Evolutionary conservation across 192 early-diverging fungal species (phyloP), one percentile per base, ranked within the genome.

Genomic region (Gonapodya sp.): DNA sequence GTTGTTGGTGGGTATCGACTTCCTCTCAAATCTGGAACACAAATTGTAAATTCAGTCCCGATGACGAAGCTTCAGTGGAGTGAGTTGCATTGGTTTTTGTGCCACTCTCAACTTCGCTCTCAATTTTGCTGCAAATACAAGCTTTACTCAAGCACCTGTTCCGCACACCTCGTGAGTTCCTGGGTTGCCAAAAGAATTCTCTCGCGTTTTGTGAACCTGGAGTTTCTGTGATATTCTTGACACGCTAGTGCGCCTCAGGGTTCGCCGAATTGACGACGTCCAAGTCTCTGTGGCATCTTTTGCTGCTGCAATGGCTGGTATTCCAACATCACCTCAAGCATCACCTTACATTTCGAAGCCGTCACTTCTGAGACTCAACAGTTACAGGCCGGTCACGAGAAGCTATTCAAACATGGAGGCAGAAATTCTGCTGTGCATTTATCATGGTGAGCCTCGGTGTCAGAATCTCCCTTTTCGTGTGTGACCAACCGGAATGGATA

Each of bases 1-100:
- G 24, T 24, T 64, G 24, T 24, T 16, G 8, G 8, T n/a, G n/a
- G n/a, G n/a, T n/a, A n/a, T n/a, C n/a, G n/a, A n/a, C n/a, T n/a
- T n/a, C n/a, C n/a, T n/a, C n/a, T n/a, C n/a, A n/a, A n/a, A n/a
- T n/a, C n/a, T n/a, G n/a, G n/a, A n/a, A n/a, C n/a, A n/a, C n/a
- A n/a, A n/a, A n/a, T n/a, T n/a, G n/a, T n/a, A n/a, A n/a, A n/a
- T n/a, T n/a, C 46, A 64, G 46, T 64, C 24, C 46, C 46, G 24
- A 64, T 64, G 46, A 64, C 46, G 8, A 64, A 64, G 46, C 46
- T 64, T 64, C 46, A 64, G 46, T 64, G 46, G 46, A 64, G 46
- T 64, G 46, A 64, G 46, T 64, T 24, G 46, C 8, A 24, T 24
- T 64, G 46, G 8, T 8, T 64, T 64, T 24, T 64, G 46, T 64